Evolutionary conservation across 306 rosid genomes (phyloP).

Genomic region (Abrus precatorius): DNA sequence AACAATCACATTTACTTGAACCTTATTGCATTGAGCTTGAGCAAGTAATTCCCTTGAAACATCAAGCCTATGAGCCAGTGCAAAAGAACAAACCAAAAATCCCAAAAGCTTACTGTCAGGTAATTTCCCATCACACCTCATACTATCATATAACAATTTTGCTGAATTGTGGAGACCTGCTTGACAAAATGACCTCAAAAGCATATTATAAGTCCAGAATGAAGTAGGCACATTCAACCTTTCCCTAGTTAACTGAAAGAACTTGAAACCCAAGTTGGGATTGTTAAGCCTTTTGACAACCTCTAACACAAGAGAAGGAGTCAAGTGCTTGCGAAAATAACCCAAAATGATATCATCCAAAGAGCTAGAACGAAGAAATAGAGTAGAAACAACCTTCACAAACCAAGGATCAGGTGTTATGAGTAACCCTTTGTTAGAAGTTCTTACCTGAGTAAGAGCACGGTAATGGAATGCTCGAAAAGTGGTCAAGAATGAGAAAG

Average conservation of each 20-base stretch:
- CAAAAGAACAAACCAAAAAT: slow-evolving; percentile 72
- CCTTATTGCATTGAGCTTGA: slow-evolving; percentile 56
- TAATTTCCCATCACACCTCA: slow-evolving; percentile 72
- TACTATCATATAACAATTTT: slow-evolving; percentile 66
- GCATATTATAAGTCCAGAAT: slow-evolving; percentile 69
- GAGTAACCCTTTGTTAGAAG: slow-evolving; percentile 55
- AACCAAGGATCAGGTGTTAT: slow-evolving; percentile 75
- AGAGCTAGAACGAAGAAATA: slow-evolving; percentile 64
- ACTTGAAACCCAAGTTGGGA: slow-evolving; percentile 68
- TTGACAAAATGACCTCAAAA: slow-evolving; percentile 80
- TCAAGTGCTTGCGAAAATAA: slow-evolving; percentile 64
- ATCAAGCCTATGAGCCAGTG: slow-evolving; percentile 62
- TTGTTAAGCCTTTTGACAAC: slow-evolving; percentile 71
- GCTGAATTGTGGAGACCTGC: slow-evolving; percentile 70
- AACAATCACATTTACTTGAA: slow-evolving; percentile 57
- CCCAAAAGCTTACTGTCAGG: slow-evolving; percentile 68
- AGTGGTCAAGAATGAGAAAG: slow-evolving; percentile 44
- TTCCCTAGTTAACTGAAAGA: slow-evolving; percentile 70
- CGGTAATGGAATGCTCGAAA: slow-evolving; percentile 65
- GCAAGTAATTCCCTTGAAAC: slow-evolving; percentile 63
- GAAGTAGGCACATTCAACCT: slow-evolving; percentile 58
- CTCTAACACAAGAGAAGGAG: slow-evolving; percentile 72
- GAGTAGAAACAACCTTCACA: slow-evolving; percentile 76
- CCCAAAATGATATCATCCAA: slow-evolving; percentile 54
- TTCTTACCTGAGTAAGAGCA: slow-evolving; percentile 52